A percentile compares a stretch with the other conserved stretches of the same genome.
These are phyloP conservation scores for Laburnicola sp. DNA, from an alignment of 2,329 filamentous ascomycete species.

Conservation along the genomic window DNA sequence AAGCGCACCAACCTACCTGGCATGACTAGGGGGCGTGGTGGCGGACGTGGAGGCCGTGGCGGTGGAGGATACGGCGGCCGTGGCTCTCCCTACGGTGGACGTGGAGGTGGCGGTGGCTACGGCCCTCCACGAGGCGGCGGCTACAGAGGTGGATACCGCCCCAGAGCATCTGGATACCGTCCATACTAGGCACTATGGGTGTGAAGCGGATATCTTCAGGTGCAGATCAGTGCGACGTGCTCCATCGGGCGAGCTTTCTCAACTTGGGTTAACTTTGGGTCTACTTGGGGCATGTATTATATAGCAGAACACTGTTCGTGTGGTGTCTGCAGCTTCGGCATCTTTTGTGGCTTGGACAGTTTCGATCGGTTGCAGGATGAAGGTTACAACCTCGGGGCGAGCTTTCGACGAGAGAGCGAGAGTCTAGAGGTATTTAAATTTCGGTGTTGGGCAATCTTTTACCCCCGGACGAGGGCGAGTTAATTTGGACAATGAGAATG, in stretches of 20 bases:
- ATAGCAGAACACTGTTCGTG: constrained; percentile 1
- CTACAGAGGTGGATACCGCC: constrained; percentile 46
- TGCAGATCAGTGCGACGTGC: too few species aligned
- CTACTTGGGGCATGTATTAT: constrained; percentile 15
- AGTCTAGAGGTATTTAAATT: neutral
- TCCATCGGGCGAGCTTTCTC: neutral
- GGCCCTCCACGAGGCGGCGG: constrained; percentile 51
- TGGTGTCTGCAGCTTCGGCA: neutral
- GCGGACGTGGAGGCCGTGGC: constrained; percentile 56
- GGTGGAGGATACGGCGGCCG: constrained; percentile 53
- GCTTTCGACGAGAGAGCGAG: neutral
- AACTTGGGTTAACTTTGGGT: neutral
- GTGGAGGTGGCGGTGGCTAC: constrained; percentile 47
- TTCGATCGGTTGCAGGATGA: neutral
- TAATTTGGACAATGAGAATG: too few species aligned
- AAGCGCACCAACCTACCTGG: constrained; percentile 97
- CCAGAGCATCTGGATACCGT: constrained; percentile 36
- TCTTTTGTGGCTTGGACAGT: neutral
- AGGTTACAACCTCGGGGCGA: neutral
- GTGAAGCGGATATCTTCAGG: too few species aligned
- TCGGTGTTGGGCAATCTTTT: neutral
- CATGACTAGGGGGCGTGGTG: constrained; percentile 71
- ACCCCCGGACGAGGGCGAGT: neutral
- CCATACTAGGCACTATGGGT: constrained; percentile 29
- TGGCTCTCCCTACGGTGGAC: constrained; percentile 52